phyloP scores from a whole-genome alignment of 148 eudicot species.

The Arctostaphylos glauca region DNA sequence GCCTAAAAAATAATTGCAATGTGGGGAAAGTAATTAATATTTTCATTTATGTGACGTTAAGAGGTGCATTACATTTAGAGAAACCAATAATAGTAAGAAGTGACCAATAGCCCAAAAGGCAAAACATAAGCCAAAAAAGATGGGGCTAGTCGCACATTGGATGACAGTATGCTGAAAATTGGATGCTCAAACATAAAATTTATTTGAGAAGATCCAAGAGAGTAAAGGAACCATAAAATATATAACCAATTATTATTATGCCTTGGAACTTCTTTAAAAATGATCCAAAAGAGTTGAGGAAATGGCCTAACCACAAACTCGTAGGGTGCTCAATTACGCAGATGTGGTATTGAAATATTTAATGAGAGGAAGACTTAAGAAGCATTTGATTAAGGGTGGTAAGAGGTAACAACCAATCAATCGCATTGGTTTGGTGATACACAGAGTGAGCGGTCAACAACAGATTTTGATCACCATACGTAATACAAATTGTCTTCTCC shows the following conservation, averaged over 20 bases:
- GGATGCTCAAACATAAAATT: not conserved
- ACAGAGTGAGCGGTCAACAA: not conserved
- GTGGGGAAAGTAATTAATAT: not conserved
- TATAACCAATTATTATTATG: not conserved
- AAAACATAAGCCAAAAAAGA: not conserved
- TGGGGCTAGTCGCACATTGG: not conserved
- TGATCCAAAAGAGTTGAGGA: not conserved
- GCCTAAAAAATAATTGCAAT: not conserved
- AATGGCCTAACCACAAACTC: not conserved
- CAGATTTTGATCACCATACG: not conserved
- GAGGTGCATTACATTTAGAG: not conserved
- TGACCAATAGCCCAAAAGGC: not conserved
- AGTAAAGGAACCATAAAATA: not conserved
- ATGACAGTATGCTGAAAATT: not conserved
- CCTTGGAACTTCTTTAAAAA: not conserved
- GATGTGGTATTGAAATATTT: not conserved
- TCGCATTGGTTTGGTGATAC: not conserved
- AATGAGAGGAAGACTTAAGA: not conserved
- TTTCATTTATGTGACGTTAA: not conserved
- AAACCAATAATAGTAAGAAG: not conserved
- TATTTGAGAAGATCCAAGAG: not conserved
- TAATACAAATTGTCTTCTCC: too few species aligned
- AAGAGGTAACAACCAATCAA: not conserved
- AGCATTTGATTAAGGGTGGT: not conserved
- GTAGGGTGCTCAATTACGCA: not conserved